These are phyloP conservation scores for Fusarium chlamydosporum DNA, from an alignment of 2,329 filamentous ascomycete genomes.

Conservation along the genomic window DNA sequence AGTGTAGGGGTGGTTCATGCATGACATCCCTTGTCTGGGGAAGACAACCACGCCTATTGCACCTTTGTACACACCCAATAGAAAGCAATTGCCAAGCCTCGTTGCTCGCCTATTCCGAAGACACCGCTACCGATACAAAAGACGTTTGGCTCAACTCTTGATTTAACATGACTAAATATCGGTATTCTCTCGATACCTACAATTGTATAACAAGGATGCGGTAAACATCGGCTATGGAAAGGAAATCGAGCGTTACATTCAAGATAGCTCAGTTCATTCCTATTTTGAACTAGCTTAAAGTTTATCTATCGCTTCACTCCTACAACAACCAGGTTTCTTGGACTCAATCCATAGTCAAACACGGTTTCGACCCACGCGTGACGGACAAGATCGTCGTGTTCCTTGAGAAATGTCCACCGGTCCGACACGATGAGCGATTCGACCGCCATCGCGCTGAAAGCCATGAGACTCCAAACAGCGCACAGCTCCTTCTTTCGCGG, in stretches of 20 bases:
- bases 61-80: slow-evolving; percentile 7
- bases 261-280: slow-evolving; percentile 28
- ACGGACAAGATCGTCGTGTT: slow-evolving; percentile 78
- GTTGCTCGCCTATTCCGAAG: slow-evolving; percentile 25
- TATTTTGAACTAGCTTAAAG: slow-evolving; percentile 33
- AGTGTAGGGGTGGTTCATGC: slow-evolving; percentile 47
- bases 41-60: slow-evolving; percentile 21
- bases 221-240: slow-evolving; percentile 11
- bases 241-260: slow-evolving; percentile 13
- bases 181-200: slow-evolving; percentile 3
- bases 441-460: slow-evolving; percentile 89
- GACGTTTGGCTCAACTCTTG: slow-evolving; percentile 14
- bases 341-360: slow-evolving; percentile 89
- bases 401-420: slow-evolving; percentile 86
- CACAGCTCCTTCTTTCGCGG: slow-evolving; percentile 84
- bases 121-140: slow-evolving; percentile 19
- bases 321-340: slow-evolving; percentile 92
- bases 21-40: slow-evolving; percentile 47
- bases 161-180: slow-evolving; percentile 17
- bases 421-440: slow-evolving; percentile 93
- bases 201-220: slow-evolving; percentile 7
- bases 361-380: slow-evolving; percentile 93
- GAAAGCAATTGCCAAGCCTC: slow-evolving; percentile 30
- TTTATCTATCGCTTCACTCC: slow-evolving; percentile 77
- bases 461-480: slow-evolving; percentile 94